These are phyloP conservation scores for Fusarium sp. DNA, from an alignment of 2,329 filamentous ascomycete genomes.

Conservation along the genomic window DNA sequence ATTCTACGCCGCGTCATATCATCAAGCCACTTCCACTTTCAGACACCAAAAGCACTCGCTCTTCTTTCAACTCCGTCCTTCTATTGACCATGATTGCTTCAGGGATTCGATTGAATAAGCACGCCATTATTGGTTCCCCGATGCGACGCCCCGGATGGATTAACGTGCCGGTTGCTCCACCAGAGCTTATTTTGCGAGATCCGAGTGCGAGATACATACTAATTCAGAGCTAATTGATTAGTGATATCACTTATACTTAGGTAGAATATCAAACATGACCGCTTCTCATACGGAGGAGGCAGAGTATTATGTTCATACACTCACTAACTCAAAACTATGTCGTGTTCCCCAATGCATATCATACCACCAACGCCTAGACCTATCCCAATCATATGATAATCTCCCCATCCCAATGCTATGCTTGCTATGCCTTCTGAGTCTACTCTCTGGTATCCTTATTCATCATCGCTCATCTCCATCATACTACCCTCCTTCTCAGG, in stretches of 20 bases:
- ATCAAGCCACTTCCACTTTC: slow-evolving; percentile 22
- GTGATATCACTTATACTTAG: neutral
- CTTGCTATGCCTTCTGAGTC: neutral
- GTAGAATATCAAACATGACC: neutral
- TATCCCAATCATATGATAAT: slow-evolving; percentile 20
- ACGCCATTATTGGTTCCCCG: slow-evolving; percentile 26
- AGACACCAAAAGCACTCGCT: slow-evolving; percentile 5
- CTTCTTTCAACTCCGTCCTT: slow-evolving; percentile 5
- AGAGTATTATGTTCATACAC: neutral
- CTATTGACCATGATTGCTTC: slow-evolving; percentile 7
- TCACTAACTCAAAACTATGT: neutral
- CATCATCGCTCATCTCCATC: slow-evolving; percentile 66
- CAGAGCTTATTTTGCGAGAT: neutral
- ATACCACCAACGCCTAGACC: slow-evolving; percentile 25
- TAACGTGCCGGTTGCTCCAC: slow-evolving; percentile 23
- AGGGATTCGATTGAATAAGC: slow-evolving; percentile 30
- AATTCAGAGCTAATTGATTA: neutral
- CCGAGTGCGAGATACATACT: slow-evolving; percentile 18
- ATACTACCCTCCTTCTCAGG: slow-evolving; percentile 55
- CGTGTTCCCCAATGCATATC: slow-evolving; percentile 1
- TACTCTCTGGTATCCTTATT: slow-evolving; percentile 37
- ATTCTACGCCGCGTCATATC: slow-evolving; percentile 22
- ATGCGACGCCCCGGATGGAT: slow-evolving; percentile 21
- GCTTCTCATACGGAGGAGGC: neutral
- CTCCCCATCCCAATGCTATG: slow-evolving; percentile 5